A percentile compares a stretch with the other conserved stretches of the same genome.
Evolutionary conservation across 2,329 filamentous ascomycete species (phyloP).

Genomic region (Cladophialophora yegresii): DNA sequence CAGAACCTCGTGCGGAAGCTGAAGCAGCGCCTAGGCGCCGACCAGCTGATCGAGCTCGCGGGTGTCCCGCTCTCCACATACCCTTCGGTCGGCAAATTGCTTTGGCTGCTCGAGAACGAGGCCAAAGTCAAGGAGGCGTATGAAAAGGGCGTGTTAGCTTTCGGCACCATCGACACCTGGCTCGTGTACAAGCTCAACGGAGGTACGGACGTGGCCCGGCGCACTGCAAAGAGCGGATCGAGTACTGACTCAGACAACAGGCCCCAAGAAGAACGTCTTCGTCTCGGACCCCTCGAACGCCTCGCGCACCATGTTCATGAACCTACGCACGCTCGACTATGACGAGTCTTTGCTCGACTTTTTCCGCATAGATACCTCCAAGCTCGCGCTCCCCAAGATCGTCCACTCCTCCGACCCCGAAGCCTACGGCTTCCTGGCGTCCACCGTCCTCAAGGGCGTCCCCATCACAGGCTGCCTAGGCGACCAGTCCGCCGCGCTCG

Average conservation of each 20-base stretch:
- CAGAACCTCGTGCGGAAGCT: conserved; percentile 74
- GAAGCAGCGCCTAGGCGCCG: conserved; percentile 66
- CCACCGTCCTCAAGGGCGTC: conserved; percentile 67
- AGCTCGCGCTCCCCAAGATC: conserved; percentile 77
- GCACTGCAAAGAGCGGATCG: neutral
- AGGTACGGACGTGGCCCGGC: conserved; percentile 43
- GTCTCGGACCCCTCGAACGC: conserved; percentile 89
- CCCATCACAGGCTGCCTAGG: conserved; percentile 82
- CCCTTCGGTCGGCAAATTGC: conserved; percentile 78
- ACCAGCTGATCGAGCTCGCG: conserved; percentile 69
- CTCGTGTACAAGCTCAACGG: conserved; percentile 80
- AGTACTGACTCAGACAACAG: conserved; percentile 1
- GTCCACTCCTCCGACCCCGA: conserved; percentile 75
- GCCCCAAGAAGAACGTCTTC: conserved; percentile 63
- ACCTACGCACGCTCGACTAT: conserved; percentile 76
- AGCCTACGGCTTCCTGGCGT: conserved; percentile 68
- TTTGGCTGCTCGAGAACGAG: conserved; percentile 77
- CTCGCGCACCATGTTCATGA: conserved; percentile 92
- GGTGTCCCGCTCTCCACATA: conserved; percentile 86
- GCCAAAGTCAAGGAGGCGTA: conserved; percentile 71
- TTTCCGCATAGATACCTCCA: conserved; percentile 72
- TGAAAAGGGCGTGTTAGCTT: conserved; percentile 72
- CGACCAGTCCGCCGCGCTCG: conserved; percentile 82
- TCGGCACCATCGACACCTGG: conserved; percentile 89
- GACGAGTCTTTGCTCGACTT: conserved; percentile 75